Evolutionary conservation across 495 filamentous ascomycete genomes (phyloP).

Genomic region (Penicillium manginii): DNA sequence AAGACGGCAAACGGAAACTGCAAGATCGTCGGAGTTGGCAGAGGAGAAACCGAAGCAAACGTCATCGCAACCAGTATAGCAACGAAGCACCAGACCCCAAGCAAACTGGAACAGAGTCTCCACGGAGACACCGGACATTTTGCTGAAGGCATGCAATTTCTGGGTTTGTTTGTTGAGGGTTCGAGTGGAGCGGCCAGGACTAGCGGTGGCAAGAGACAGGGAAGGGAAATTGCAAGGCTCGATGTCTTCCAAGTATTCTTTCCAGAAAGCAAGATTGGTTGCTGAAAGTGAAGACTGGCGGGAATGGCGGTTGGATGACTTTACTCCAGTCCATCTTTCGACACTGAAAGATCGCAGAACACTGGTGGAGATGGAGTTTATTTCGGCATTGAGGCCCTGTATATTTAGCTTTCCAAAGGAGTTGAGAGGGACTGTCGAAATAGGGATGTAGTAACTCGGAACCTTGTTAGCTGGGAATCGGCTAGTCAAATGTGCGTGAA

Average conservation of each 20-base stretch:
- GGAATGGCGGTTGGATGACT: conserved; percentile 10
- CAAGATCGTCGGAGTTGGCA: conserved; percentile 27
- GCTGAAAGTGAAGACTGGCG: conserved; percentile 18
- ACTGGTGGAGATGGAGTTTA: conserved; percentile 18
- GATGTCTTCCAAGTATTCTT: conserved; percentile 49
- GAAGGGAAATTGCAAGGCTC: conserved; percentile 59
- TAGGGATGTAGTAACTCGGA: conserved; percentile 61
- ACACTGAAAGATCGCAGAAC: conserved; percentile 19
- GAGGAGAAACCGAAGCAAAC: conserved; percentile 57
- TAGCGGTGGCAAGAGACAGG: conserved; percentile 25
- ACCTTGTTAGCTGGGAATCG: conserved; percentile 55
- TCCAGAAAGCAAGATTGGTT: conserved; percentile 52
- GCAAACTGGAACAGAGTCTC: conserved; percentile 47
- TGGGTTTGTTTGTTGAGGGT: conserved; percentile 32
- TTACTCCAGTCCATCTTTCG: conserved; percentile 20
- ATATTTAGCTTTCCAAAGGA: conserved; percentile 55
- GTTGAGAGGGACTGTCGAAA: conserved; percentile 55
- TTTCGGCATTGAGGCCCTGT: conserved; percentile 23
- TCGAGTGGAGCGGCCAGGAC: conserved; percentile 15
- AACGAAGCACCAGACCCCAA: conserved; percentile 58
- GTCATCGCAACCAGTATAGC: conserved; percentile 55
- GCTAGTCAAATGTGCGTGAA: conserved; percentile 32
- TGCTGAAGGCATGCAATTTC: conserved; percentile 43
- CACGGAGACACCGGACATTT: conserved; percentile 30
- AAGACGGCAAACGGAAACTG: conserved; percentile 39